Evolutionary conservation across 2,329 filamentous ascomycete species (phyloP), one percentile per base, ranked within the genome.

Genomic region (Hymenoscyphus albidus): DNA sequence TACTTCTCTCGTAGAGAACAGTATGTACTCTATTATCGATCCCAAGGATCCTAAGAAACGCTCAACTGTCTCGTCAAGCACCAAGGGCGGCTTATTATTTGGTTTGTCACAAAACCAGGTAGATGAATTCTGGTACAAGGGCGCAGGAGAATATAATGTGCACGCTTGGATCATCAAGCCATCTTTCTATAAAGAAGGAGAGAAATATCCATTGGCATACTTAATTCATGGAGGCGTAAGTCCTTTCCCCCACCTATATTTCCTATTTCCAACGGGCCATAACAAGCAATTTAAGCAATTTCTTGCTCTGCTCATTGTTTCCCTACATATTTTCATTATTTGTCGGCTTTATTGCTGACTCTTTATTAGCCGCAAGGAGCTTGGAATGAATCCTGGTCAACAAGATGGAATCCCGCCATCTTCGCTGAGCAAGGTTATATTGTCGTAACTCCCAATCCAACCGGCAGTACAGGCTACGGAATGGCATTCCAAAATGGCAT

Each of bases 361-460:
- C 27, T 5, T 3, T 16, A 51, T 63, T 58, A 72, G 65, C 74
- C 74, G 3, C 74, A 76, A 72, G 72, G 73, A 57, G 71, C 72
- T 0, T 75, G 74, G 74, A 72, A 72, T 51, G 74, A 75, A 62
- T 61, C 63, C 48, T 76, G 74, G 74, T 89, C 85, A 75, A 92
- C 88, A 2, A 82, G 92, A 18, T 96, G 92, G 92, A 96, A 96
- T 74, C 89, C 90, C 1, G 91, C 90, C 65, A 83, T 94, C 10
- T 96, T 92, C 74, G 92, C 92, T 3, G 92, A 96, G 75, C 91
- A 94, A 77, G 92, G 92, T 57, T 96, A 95, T 74, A 84, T 96
- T 3, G 91, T 90, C 27, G 86, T 96, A 58, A 83, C 87, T 59
- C 91, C 92, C 10, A 96, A 96, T 75, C 91, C 91, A 9, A 95